Evolutionary conservation across 495 filamentous ascomycete species (phyloP).

Genomic region (Talaromyces stipitatus): DNA sequence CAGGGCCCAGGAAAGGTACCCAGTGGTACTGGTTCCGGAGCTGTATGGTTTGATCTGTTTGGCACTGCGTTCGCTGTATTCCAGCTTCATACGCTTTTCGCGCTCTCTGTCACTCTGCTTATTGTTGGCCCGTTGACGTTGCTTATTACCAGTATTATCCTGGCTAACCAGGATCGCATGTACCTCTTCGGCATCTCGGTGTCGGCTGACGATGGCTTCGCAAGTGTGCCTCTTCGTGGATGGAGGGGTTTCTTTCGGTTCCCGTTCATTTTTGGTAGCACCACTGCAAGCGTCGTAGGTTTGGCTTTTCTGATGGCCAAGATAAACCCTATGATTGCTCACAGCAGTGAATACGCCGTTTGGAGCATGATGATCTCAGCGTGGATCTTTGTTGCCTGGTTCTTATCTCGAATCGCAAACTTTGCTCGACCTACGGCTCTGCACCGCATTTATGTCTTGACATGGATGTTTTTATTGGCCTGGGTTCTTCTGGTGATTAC

Average conservation of each 20-base stretch:
- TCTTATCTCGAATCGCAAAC: slow-evolving; percentile 73
- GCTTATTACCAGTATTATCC: slow-evolving; percentile 55
- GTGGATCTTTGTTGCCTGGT: slow-evolving; percentile 77
- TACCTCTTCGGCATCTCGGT: slow-evolving; percentile 68
- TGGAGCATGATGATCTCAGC: slow-evolving; percentile 79
- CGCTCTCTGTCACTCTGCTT: slow-evolving; percentile 74
- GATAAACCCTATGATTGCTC: slow-evolving; percentile 79
- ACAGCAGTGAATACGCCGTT: slow-evolving; percentile 78
- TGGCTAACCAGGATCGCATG: slow-evolving; percentile 63
- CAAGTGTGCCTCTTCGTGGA: slow-evolving; percentile 59
- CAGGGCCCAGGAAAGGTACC: slow-evolving; percentile 54
- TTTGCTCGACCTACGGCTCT: slow-evolving; percentile 80
- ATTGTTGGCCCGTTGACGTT: slow-evolving; percentile 68
- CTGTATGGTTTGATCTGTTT: slow-evolving; percentile 94
- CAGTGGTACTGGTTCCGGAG: slow-evolving; percentile 59
- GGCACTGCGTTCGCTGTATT: slow-evolving; percentile 76
- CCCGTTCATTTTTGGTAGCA: slow-evolving; percentile 64
- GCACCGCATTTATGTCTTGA: slow-evolving; percentile 67
- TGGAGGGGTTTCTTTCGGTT: slow-evolving; percentile 78
- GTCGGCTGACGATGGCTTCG: slow-evolving; percentile 49
- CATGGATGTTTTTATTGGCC: slow-evolving; percentile 72
- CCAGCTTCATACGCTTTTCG: slow-evolving; percentile 72
- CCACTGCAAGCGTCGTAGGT: slow-evolving; percentile 62
- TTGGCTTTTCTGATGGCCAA: slow-evolving; percentile 70
- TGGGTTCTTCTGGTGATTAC: slow-evolving; percentile 67